Conservation (phyloP, 768 basidiomycete species). For the Crepidotus variabilis region DNA sequence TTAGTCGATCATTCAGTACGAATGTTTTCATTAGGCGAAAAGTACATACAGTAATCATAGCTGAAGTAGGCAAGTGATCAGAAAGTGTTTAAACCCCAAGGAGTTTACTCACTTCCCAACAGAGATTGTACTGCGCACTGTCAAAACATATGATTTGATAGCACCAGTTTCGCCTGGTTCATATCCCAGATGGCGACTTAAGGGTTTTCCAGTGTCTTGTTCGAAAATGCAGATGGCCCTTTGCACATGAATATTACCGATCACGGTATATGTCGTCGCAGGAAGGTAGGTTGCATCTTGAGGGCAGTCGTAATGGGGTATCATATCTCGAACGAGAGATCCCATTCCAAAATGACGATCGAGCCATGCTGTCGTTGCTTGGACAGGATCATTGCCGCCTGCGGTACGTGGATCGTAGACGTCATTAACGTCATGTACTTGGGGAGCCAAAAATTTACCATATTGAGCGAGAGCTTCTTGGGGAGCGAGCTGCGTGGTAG, state of each 20-base stretch:
- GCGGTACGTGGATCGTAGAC: not conserved
- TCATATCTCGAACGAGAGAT: slow-evolving; percentile 47
- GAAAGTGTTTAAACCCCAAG: not conserved
- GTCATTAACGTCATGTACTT: not conserved
- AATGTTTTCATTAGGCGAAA: not conserved
- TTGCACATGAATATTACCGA: slow-evolving; percentile 41
- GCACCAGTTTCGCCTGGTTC: slow-evolving; percentile 54
- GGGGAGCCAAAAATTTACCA: slow-evolving; percentile 25
- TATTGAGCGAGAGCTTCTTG: slow-evolving; percentile 65
- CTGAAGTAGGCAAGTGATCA: slow-evolving; percentile 21
- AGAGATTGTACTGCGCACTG: slow-evolving; percentile 53
- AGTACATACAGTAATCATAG: slow-evolving; percentile 50
- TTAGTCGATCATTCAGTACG: not conserved
- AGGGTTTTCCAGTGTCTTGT: slow-evolving; percentile 52
- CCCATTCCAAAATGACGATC: slow-evolving; percentile 69
- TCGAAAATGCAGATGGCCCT: slow-evolving; percentile 66
- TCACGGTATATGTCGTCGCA: slow-evolving; percentile 45
- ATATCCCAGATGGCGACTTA: slow-evolving; percentile 56
- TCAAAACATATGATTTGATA: slow-evolving; percentile 55
- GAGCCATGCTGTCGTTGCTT: slow-evolving; percentile 58
- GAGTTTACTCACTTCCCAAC: slow-evolving; percentile 53
- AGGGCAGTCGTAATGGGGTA: slow-evolving; percentile 69
- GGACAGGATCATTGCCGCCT: slow-evolving; percentile 62
- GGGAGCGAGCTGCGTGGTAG: slow-evolving; percentile 39
- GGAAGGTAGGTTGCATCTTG: slow-evolving; percentile 57